Evolutionary conservation across 2,329 filamentous ascomycete genomes (phyloP).

Genomic region (Apiospora arundinis): DNA sequence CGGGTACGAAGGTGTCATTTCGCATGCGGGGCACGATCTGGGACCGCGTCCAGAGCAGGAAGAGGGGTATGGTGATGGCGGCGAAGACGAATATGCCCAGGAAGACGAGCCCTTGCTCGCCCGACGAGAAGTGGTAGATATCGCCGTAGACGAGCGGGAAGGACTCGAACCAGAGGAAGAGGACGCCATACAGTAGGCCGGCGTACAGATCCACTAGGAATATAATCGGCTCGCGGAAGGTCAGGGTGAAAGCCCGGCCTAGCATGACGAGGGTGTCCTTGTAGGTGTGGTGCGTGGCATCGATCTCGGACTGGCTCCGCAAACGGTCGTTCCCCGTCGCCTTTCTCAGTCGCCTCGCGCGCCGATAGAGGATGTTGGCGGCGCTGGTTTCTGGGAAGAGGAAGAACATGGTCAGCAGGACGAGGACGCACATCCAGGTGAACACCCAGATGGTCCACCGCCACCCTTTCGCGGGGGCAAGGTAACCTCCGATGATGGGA

Average conservation of each 20-base stretch:
- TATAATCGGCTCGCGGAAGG: conserved; percentile 50
- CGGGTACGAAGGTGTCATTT: conserved; percentile 40
- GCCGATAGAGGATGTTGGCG: conserved; percentile 45
- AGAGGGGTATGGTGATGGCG: conserved; percentile 33
- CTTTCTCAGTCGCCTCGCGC: conserved; percentile 46
- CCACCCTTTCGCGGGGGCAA: conserved; percentile 34
- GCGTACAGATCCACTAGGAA: conserved; percentile 45
- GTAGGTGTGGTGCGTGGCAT: conserved; percentile 43
- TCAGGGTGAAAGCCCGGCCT: conserved; percentile 44
- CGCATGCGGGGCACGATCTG: conserved; percentile 57
- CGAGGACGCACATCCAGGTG: conserved; percentile 41
- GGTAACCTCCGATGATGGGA: conserved; percentile 32
- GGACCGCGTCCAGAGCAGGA: conserved; percentile 37
- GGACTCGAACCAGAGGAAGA: conserved; percentile 53
- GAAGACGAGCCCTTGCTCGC: conserved; percentile 44
- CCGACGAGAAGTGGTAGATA: conserved; percentile 47
- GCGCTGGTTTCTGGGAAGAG: conserved; percentile 49
- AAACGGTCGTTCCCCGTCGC: conserved; percentile 51
- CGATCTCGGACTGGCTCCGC: conserved; percentile 60
- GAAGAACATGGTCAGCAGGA: conserved; percentile 36
- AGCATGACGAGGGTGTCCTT: conserved; percentile 43
- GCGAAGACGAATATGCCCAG: conserved; percentile 46
- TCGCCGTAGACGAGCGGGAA: conserved; percentile 49
- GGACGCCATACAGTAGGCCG: conserved; percentile 48
- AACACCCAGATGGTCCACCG: conserved; percentile 40